These are phyloP conservation scores for Kwoniella heveanensis DNA, from an alignment of 768 basidiomycete species.

Conservation along the genomic window DNA sequence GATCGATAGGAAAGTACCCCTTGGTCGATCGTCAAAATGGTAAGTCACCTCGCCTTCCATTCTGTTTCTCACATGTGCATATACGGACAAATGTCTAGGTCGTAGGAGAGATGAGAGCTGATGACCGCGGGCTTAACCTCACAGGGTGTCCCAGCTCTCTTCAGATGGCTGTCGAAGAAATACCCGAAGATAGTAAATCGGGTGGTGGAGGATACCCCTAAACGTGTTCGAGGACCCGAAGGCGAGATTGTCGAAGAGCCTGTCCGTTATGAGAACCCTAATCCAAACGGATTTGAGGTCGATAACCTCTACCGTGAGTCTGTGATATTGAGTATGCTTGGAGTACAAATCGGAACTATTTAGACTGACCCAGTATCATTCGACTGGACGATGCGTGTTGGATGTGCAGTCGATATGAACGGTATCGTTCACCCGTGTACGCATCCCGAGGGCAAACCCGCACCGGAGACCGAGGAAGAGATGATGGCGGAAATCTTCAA, in stretches of 20 bases:
- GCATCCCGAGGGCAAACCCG: constrained; percentile 94
- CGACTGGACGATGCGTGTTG: not conserved
- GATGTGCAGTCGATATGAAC: constrained; percentile 82
- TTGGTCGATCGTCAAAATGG: constrained; percentile 5
- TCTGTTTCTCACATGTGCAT: no score
- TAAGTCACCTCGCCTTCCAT: not conserved
- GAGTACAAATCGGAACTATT: no score
- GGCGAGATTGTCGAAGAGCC: constrained; percentile 70
- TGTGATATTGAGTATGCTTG: no score
- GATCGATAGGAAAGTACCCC: no score
- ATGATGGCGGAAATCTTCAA: constrained; percentile 99
- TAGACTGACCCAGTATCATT: no score
- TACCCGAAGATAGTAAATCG: constrained; percentile 82
- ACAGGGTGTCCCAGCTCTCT: constrained; percentile 95
- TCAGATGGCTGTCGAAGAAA: constrained; percentile 97
- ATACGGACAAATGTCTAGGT: not conserved
- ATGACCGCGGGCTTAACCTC: no score
- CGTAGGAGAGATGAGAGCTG: no score
- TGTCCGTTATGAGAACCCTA: constrained; percentile 67
- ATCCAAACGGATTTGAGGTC: constrained; percentile 94
- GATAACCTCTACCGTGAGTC: constrained; percentile 78
- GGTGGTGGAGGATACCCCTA: constrained; percentile 82
- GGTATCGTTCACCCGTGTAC: constrained; percentile 99
- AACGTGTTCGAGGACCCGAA: constrained; percentile 64
- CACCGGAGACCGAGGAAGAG: constrained; percentile 95